These are phyloP conservation scores for Capsicum baccatum DNA, from an alignment of 257 asterid species.

Conservation along the genomic window DNA sequence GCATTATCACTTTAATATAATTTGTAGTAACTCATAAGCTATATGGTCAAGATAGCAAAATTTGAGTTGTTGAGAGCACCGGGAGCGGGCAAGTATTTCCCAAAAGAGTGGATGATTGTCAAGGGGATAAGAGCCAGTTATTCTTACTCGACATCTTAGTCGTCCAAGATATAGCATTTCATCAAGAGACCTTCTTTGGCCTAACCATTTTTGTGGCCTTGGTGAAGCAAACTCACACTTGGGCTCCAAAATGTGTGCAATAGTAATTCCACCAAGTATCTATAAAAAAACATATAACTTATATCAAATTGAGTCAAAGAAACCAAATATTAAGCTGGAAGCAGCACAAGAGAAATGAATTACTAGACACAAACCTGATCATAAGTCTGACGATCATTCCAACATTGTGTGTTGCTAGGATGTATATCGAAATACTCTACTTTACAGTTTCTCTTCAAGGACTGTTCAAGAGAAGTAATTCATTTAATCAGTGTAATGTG, in stretches of 20 bases:
- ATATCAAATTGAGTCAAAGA: background rate
- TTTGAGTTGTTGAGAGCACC: background rate
- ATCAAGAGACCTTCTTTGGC: constrained; percentile 26
- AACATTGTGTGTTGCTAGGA: constrained; percentile 23
- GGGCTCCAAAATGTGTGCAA: background rate
- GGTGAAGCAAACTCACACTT: background rate
- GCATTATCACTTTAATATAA: background rate
- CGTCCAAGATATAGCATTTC: constrained; percentile 16
- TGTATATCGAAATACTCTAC: constrained; percentile 29
- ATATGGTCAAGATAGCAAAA: background rate
- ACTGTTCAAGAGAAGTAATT: constrained; percentile 25
- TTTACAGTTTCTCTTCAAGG: constrained; percentile 31
- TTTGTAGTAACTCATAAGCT: background rate
- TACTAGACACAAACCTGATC: constrained; percentile 26
- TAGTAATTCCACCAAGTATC: constrained; percentile 10
- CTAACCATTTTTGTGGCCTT: background rate
- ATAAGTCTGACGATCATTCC: constrained; percentile 26
- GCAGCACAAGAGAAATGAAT: background rate
- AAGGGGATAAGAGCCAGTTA: background rate
- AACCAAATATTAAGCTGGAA: background rate
- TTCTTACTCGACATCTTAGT: constrained; percentile 33
- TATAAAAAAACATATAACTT: background rate
- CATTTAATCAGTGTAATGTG: background rate
- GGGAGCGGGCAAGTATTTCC: background rate
- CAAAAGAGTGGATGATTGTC: background rate